Base-by-base conservation (phyloP, 78 protist species). In the Dictyostelium capitatum region DNA sequence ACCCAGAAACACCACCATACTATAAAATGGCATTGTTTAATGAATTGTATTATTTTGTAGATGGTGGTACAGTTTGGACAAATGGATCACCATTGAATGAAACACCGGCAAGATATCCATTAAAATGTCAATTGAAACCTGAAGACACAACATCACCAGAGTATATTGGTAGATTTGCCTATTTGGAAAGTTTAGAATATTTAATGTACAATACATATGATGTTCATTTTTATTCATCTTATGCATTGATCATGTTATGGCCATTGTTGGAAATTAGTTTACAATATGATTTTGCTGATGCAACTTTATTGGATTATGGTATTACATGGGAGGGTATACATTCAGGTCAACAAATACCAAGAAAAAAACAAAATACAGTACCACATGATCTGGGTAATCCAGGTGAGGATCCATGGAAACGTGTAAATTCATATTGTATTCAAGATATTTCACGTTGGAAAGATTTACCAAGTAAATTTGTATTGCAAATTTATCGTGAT, bases 121-220 rank as follows among this genome's bases (percentile, higher is more conserved):
- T 30, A 0, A 64, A 67, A 14, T 12, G 46, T 9, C 47, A 50
- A 57, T 32, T 91, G 17, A 78, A 46, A 46, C 80, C 65, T 1
- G 95, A 69, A 11, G 75, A 83, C 46, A 73, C 53, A 2, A 46
- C 53, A 9, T 94, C 83, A 37, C 51, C 46, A 0, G 41, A 89
- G 0, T 53, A 82, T 48, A 64, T 83, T 12, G 97, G 97, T 19
- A 20, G 87, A 19, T 97, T 95, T 43, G 95, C 85, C 3, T 97
- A 97, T 32, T 57, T 97, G 17, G 98, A 97, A 50, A 96, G 97
- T 32, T 25, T 65, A 53, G 98, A 97, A 19, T 97, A 97, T 69
- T 74, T 89, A 10, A 97, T 97, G 98, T 90, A 92, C 92, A 96
- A 96, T 72, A 97, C 98, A 6, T 97, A 97, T 79, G 98, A 97